Base-by-base conservation (phyloP, 2,329 filamentous ascomycete species). In the Claviceps sp. region DNA sequence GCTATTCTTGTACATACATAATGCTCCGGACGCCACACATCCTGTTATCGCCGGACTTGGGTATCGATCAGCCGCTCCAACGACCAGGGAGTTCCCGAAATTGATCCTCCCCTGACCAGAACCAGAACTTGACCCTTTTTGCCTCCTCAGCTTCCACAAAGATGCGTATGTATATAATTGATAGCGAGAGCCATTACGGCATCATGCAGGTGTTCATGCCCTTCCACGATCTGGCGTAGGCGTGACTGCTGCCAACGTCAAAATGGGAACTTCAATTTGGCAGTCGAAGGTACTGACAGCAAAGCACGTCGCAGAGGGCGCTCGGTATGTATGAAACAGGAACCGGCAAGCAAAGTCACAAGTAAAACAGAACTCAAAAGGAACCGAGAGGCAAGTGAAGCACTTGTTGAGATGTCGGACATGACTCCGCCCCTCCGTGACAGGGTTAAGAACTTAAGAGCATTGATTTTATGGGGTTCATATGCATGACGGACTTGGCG, bases 151-250 rank as follows among this genome's bases (percentile, higher is more conserved):
- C 30, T 4, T 34, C 30, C 30, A 34, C 9, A 34, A 34, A 34
- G 30, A 34, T 34, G 4, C 30, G 30, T 34, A n/a, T n/a, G n/a
- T n/a, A 26, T 30, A 11, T 34, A 11, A 47, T 16, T 52, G 50
- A 52, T 42, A 54, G 50, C 47, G 41, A 48, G 38, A 53, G 48
- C 48, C 20, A 38, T 44, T 50, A 37, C 52, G 48, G 51, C 48
- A 44, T 47, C 11, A 45, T 37, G 47, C 48, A 45, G 14, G 38
- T 51, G 40, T 6, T 30, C 30, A 30, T 41, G 43, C 8, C 22
- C 22, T 9, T 50, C n/a, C n/a, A 48, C 6, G 7, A 26, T 37
- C 34, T 49, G 16, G 30, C 16, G n/a, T 47, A 11, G 2, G 9
- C 24, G 20, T 5, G 40, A 26, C n/a, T 43, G 48, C 41, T 2